phyloP scores from a whole-genome alignment of 257 asterid species.

The Solanum gracilifrons region DNA sequence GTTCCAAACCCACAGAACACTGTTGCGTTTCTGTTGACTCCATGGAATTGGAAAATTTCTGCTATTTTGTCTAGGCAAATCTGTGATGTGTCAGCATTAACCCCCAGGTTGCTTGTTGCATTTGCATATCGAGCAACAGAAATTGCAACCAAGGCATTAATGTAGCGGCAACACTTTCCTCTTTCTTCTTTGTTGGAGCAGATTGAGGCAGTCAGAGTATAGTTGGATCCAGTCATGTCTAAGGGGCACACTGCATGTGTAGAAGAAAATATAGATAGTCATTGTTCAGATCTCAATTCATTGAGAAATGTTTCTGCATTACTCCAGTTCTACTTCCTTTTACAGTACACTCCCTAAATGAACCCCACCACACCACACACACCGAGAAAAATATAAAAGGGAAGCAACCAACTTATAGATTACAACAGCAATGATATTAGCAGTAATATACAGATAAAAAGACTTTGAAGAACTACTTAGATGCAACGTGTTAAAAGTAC shows the following conservation, averaged over 20 bases:
- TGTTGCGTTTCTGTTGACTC: slow-evolving; percentile 56
- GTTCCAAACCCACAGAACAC: slow-evolving; percentile 79
- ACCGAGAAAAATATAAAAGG: neutral
- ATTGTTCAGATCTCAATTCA: neutral
- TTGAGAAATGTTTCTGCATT: neutral
- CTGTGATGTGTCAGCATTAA: slow-evolving; percentile 37
- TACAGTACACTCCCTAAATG: neutral
- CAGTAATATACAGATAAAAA: neutral
- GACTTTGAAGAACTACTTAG: neutral
- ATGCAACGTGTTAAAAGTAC: neutral
- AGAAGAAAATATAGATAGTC: neutral
- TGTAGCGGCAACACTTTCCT: slow-evolving; percentile 81
- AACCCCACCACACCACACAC: neutral
- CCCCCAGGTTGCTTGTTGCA: slow-evolving; percentile 57
- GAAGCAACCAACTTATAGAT: neutral
- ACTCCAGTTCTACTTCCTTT: neutral
- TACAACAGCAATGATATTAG: neutral
- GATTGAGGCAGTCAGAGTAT: slow-evolving; percentile 61
- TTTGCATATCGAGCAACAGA: slow-evolving; percentile 77
- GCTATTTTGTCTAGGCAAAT: slow-evolving; percentile 54
- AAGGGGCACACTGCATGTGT: slow-evolving; percentile 77
- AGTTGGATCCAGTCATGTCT: slow-evolving; percentile 64
- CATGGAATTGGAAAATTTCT: slow-evolving; percentile 52
- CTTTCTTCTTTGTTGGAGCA: slow-evolving; percentile 61
- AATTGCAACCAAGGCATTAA: slow-evolving; percentile 70